A percentile compares a stretch with the other conserved stretches of the same genome.
These are phyloP conservation scores for Lentinula guzmanii DNA, from an alignment of 768 basidiomycete species.

Conservation along the genomic window DNA sequence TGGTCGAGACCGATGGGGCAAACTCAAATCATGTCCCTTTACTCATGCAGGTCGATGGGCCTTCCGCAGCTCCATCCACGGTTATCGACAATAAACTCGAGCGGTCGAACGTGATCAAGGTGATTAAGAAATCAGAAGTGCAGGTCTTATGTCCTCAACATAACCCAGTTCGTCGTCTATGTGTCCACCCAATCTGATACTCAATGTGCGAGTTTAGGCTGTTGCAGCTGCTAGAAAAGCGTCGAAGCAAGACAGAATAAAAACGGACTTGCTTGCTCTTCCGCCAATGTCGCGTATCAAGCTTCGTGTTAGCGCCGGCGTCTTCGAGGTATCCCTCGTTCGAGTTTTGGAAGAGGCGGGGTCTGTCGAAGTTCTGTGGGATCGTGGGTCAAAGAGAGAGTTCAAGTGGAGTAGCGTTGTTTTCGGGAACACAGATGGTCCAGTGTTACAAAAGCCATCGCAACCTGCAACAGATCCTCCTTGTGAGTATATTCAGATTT, in stretches of 20 bases:
- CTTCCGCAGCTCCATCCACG: neutral
- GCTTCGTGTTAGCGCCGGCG: conserved; percentile 76
- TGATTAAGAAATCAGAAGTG: conserved; percentile 68
- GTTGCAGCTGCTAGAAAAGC: conserved; percentile 71
- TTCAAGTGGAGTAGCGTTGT: conserved; percentile 82
- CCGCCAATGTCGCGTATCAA: conserved; percentile 73
- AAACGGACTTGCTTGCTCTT: conserved; percentile 62
- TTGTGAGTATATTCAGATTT: neutral
- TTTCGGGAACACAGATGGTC: conserved; percentile 66
- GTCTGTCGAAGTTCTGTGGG: conserved; percentile 80
- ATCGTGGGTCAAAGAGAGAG: conserved; percentile 63
- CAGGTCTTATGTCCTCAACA: conserved; percentile 82
- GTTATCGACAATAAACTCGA: conserved; percentile 3
- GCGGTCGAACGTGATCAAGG: conserved; percentile 43
- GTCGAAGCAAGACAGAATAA: conserved; percentile 69
- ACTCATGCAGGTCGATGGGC: conserved; percentile 25
- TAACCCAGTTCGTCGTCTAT: conserved; percentile 66
- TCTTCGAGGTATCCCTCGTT: conserved; percentile 79
- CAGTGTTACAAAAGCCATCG: conserved; percentile 67
- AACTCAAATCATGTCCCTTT: conserved; percentile 8
- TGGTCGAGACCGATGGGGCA: conserved; percentile 35
- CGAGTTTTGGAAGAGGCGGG: conserved; percentile 63
- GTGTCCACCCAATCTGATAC: neutral
- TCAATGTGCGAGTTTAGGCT: conserved; percentile 36
- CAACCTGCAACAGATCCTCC: conserved; percentile 40